A percentile compares a stretch with the other conserved stretches of the same genome.
Conservation (phyloP, 1,284 basidiomycete species). For the Puccinia polysora region DNA sequence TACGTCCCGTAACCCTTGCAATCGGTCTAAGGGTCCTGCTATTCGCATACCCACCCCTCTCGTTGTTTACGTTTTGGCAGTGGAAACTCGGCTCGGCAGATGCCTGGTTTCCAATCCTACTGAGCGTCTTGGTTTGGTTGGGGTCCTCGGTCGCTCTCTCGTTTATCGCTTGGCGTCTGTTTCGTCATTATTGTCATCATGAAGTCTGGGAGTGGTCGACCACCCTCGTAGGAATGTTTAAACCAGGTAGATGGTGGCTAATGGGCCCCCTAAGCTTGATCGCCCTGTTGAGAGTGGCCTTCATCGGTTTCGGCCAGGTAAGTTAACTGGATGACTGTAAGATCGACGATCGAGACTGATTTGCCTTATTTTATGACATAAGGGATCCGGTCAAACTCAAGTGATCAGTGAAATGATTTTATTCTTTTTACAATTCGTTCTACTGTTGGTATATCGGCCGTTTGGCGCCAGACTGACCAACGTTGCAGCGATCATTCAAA, state of each 20-base stretch:
- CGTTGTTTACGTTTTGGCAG: slow-evolving; percentile 39
- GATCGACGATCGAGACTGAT: neutral
- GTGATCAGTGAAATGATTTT: slow-evolving; percentile 50
- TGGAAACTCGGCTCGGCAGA: slow-evolving; percentile 31
- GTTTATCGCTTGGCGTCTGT: slow-evolving; percentile 13
- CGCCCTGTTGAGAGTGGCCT: slow-evolving; percentile 49
- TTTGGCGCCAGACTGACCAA: slow-evolving; percentile 50
- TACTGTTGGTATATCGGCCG: slow-evolving; percentile 49
- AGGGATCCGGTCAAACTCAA: slow-evolving; percentile 49
- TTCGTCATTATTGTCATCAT: slow-evolving; percentile 12
- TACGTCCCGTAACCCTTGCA: neutral
- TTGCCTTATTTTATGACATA: neutral
- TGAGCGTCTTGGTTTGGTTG: slow-evolving; percentile 32
- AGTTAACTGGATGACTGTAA: neutral
- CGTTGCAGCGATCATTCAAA: slow-evolving; percentile 50
- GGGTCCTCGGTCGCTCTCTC: neutral
- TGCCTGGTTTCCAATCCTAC: slow-evolving; percentile 26
- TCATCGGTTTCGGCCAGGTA: slow-evolving; percentile 48
- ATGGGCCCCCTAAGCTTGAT: slow-evolving; percentile 49
- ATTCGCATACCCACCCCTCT: slow-evolving; percentile 21
- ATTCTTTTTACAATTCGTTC: slow-evolving; percentile 50
- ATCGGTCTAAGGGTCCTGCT: slow-evolving; percentile 11
- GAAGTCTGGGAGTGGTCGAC: slow-evolving; percentile 7
- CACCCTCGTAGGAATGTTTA: slow-evolving; percentile 14
- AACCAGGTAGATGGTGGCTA: slow-evolving; percentile 45